Conservation (phyloP, 1,139 yeast species). For the Saccharomycopsis hybrid region DNA sequence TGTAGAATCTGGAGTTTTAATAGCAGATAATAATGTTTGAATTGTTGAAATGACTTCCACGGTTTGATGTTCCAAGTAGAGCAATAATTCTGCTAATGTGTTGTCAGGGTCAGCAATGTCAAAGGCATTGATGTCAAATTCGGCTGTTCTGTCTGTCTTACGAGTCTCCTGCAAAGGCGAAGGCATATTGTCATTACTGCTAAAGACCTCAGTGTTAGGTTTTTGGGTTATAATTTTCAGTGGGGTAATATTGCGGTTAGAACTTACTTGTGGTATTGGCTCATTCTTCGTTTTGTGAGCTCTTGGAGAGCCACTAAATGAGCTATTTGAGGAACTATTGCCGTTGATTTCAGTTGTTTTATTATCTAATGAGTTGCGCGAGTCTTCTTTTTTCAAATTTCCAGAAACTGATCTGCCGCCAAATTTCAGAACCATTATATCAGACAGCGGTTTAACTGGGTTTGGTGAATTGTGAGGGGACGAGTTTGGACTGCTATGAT, state of each 20-base stretch:
- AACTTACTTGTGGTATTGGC: not conserved
- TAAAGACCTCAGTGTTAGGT: conserved; percentile 10
- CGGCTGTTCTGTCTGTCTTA: conserved; percentile 23
- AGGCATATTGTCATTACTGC: conserved; percentile 20
- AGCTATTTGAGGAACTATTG: too few species aligned
- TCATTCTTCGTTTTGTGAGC: too few species aligned
- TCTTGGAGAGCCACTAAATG: too few species aligned
- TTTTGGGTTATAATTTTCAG: not conserved
- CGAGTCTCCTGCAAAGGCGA: conserved; percentile 21
- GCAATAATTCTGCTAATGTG: conserved; percentile 74
- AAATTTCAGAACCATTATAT: conserved; percentile 27
- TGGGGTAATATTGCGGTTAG: not conserved
- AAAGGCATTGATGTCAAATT: conserved; percentile 64
- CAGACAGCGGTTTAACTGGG: conserved; percentile 24
- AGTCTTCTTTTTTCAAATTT: too few species aligned
- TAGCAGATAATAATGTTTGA: conserved; percentile 70
- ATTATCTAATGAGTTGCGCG: too few species aligned
- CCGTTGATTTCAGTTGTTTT: too few species aligned
- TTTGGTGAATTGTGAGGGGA: conserved; percentile 23
- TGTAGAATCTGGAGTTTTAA: conserved; percentile 70
- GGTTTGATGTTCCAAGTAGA: conserved; percentile 89
- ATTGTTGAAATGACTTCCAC: conserved; percentile 87
- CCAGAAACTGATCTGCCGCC: conserved; percentile 17
- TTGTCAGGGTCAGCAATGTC: conserved; percentile 84
- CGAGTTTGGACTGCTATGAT: conserved; percentile 9